These are phyloP conservation scores for Backusella tuberculispora DNA, from an alignment of 192 early-diverging fungal species.

Conservation along the genomic window DNA sequence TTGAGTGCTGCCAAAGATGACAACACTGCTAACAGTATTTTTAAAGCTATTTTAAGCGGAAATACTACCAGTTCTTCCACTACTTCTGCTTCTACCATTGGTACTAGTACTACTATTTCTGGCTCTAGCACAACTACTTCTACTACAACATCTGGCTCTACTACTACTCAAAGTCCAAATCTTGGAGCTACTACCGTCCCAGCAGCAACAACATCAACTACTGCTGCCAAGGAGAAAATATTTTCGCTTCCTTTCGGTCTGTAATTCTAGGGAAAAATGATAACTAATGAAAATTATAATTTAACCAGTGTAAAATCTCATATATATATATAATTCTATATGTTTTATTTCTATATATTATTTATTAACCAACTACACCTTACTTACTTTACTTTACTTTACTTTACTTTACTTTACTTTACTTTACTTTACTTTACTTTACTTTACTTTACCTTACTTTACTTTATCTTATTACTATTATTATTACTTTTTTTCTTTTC, in stretches of 20 bases:
- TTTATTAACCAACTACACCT: neutral
- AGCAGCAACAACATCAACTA: neutral
- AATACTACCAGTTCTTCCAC: neutral
- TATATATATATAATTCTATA: neutral
- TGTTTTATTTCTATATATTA: slow-evolving; percentile 1
- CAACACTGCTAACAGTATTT: neutral
- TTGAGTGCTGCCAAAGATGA: neutral
- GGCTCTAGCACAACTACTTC: neutral
- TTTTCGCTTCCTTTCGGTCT: neutral
- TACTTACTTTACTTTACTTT: neutral
- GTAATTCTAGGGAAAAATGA: neutral
- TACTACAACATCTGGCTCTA: neutral
- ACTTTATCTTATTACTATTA: neutral
- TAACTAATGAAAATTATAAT: neutral
- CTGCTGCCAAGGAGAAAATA: neutral
- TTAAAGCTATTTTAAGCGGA: neutral
- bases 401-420: neutral
- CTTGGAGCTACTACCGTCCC: neutral
- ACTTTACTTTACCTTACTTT: neutral
- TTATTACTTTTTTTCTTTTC: too few relatives aligned
- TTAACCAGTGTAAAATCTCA: slow-evolving; percentile 11
- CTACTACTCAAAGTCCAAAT: neutral
- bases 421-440: neutral
- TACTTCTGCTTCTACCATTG: neutral
- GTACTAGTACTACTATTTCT: neutral